Evolutionary conservation across 83 land plant genomes (phyloP).

Genomic region (Diphasiastrum complanatum): DNA sequence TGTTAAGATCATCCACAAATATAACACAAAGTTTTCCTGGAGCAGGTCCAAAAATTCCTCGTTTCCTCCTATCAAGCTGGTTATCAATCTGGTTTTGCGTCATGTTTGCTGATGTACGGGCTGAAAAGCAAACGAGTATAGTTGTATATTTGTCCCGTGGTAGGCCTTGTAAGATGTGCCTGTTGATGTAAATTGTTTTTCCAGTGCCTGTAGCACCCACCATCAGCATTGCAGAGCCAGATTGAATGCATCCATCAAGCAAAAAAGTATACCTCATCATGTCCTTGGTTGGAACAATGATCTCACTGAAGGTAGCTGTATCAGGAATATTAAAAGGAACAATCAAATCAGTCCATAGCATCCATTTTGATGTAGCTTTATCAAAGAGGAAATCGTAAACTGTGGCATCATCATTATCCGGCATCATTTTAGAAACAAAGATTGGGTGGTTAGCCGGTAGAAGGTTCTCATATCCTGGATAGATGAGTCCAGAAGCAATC

Average conservation of each 20-base stretch:
- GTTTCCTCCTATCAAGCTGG: conserved; percentile 35
- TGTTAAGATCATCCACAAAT: conserved; percentile 40
- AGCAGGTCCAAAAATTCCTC: conserved; percentile 34
- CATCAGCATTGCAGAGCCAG: conserved; percentile 25
- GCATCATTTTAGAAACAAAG: conserved; percentile 22
- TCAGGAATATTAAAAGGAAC: conserved; percentile 31
- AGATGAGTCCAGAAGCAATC: conserved; percentile 23
- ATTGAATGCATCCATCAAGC: conserved; percentile 27
- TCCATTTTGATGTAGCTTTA: conserved; percentile 32
- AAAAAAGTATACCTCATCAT: conserved; percentile 35
- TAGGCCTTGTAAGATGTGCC: conserved; percentile 33
- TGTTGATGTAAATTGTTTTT: conserved; percentile 33
- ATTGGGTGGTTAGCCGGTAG: conserved; percentile 16
- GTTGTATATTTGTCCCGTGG: conserved; percentile 22
- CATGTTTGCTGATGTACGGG: conserved; percentile 42
- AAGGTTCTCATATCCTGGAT: conserved; percentile 23
- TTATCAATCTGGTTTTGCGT: conserved; percentile 41
- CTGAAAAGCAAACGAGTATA: conserved; percentile 35
- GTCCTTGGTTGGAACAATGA: conserved; percentile 41
- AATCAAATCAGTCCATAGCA: conserved; percentile 31
- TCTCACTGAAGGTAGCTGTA: conserved; percentile 26
- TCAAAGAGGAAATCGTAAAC: conserved; percentile 35
- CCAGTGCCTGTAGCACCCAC: conserved; percentile 42
- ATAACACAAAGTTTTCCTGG: conserved; percentile 30
- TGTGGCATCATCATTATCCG: conserved; percentile 20